Percentiles rank a stretch among this genome's conserved stretches.
phyloP scores from a whole-genome alignment of 768 basidiomycete species.

The Russula compacta region DNA sequence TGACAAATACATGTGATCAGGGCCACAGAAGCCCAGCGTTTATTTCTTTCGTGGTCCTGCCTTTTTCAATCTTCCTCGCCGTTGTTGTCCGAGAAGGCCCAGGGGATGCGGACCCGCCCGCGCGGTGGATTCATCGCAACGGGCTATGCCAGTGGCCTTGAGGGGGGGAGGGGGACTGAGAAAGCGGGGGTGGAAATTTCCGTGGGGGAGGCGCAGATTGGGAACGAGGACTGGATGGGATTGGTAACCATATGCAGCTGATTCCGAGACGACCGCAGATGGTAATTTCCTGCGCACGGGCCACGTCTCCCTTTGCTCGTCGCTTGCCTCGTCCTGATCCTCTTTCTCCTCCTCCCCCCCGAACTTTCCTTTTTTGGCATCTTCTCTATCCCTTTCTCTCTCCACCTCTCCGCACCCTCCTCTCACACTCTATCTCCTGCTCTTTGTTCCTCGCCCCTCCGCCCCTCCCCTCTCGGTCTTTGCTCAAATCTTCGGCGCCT shows the following conservation, averaged over 20 bases:
- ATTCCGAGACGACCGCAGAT: slow-evolving; percentile 12
- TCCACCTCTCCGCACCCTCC: neutral
- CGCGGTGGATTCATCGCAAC: neutral
- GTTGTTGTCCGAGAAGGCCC: too few species aligned
- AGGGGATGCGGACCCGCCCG: neutral
- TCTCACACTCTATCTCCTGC: neutral
- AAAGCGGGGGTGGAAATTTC: neutral
- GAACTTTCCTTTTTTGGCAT: slow-evolving; percentile 27
- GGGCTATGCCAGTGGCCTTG: neutral
- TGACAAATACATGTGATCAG: neutral
- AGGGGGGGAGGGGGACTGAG: neutral
- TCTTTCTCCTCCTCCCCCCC: slow-evolving; percentile 20
- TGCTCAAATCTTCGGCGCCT: neutral
- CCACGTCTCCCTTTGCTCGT: slow-evolving; percentile 2
- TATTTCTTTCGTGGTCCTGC: neutral
- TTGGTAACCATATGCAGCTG: neutral
- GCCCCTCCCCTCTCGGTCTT: neutral
- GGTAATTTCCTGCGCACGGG: slow-evolving; percentile 19
- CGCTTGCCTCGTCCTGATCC: slow-evolving; percentile 17
- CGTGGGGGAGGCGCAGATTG: neutral
- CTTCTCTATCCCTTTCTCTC: slow-evolving; percentile 18
- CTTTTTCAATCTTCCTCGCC: neutral
- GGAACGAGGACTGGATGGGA: neutral
- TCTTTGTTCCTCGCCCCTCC: neutral
- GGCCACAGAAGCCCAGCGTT: neutral